Percentiles rank a stretch among this genome's conserved stretches.
Conservation (phyloP, 176 grass and related monocot genomes). For the Ensete ventricosum region DNA sequence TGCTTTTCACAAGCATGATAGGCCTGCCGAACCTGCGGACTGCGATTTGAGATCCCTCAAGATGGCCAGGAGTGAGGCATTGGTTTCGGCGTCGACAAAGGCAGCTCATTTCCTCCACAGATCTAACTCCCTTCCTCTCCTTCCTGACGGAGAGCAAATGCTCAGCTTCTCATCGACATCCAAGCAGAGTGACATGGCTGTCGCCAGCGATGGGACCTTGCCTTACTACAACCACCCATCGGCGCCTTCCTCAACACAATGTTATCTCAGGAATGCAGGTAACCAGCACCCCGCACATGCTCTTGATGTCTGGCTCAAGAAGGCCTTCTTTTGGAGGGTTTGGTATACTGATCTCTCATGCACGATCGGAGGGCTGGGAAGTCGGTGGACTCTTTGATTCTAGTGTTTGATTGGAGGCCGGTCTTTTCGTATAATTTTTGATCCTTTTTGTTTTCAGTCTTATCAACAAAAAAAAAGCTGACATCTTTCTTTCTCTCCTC, state of each 20-base stretch:
- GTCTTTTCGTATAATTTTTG: conserved; percentile 14
- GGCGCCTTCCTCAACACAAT: conserved; percentile 17
- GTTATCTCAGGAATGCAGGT: conserved; percentile 35
- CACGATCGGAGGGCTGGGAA: conserved; percentile 23
- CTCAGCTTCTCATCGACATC: conserved; percentile 67
- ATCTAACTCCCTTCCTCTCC: conserved; percentile 3
- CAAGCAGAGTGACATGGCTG: neutral
- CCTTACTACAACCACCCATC: conserved; percentile 54
- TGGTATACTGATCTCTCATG: conserved; percentile 22
- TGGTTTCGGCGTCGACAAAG: conserved; percentile 36
- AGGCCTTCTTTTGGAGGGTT: neutral
- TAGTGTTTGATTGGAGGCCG: conserved; percentile 24
- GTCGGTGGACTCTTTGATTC: conserved; percentile 23
- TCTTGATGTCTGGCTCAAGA: neutral
- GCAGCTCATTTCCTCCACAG: conserved; percentile 29
- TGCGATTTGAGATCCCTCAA: conserved; percentile 34
- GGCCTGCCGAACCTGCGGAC: conserved; percentile 33
- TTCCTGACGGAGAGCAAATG: conserved; percentile 60
- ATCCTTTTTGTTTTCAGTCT: conserved; percentile 38
- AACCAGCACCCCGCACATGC: neutral
- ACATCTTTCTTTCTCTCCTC: conserved; percentile 17
- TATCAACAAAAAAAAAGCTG: conserved; percentile 32
- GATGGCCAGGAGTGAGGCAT: conserved; percentile 37
- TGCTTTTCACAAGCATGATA: conserved; percentile 54
- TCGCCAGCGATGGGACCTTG: conserved; percentile 30